Conservation (phyloP, 148 eudicot genomes). For the Silene latifolia region DNA sequence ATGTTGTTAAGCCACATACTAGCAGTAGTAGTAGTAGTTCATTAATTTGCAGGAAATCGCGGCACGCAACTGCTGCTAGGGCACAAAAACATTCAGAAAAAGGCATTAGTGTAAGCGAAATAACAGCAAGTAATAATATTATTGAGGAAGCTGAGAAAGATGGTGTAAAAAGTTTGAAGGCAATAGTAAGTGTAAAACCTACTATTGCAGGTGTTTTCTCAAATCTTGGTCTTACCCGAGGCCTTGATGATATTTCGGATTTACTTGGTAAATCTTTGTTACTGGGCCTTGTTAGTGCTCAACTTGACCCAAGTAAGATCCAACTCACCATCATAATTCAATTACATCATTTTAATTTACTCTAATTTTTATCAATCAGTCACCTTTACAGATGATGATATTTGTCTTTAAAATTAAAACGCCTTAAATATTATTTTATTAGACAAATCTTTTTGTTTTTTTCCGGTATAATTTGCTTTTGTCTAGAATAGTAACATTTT, state of each 20-base stretch:
- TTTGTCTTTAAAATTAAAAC: too few relatives aligned
- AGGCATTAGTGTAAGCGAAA: background rate
- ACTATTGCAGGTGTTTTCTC: constrained; percentile 20
- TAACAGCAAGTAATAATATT: background rate
- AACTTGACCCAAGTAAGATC: constrained; percentile 35
- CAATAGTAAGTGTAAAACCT: constrained; percentile 24
- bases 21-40: too few relatives aligned
- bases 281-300: constrained; percentile 36
- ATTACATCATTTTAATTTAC: too few relatives aligned
- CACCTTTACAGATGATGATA: too few relatives aligned
- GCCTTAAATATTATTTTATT: too few relatives aligned
- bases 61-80: too few relatives aligned
- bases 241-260: constrained; percentile 35
- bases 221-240: constrained; percentile 11
- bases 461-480: too few relatives aligned
- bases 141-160: constrained; percentile 6
- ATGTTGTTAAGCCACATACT: background rate
- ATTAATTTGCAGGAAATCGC: too few relatives aligned
- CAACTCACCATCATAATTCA: background rate
- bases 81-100: background rate
- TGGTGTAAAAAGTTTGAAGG: constrained; percentile 19
- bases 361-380: too few relatives aligned
- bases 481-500: too few relatives aligned
- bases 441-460: too few relatives aligned
- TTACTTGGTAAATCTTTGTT: constrained; percentile 30